Conservation (phyloP, 2,329 filamentous ascomycete species). For the Grosmannia clavigera region DNA sequence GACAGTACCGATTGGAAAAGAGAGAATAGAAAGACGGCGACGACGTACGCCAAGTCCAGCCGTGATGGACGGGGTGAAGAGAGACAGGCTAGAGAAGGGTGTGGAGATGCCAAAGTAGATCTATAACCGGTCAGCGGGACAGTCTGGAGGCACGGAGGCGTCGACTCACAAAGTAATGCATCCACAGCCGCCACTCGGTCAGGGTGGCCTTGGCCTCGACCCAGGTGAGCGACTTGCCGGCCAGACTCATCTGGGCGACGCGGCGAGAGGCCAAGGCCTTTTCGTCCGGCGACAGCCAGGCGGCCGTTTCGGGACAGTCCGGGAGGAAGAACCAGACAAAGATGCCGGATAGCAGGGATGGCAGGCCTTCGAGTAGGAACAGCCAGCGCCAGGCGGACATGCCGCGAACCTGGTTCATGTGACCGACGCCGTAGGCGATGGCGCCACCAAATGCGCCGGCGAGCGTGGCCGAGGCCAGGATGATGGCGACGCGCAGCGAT, state of each 20-base stretch:
- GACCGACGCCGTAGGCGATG: conserved; percentile 59
- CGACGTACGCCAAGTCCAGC: conserved; percentile 16
- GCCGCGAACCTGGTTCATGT: conserved; percentile 52
- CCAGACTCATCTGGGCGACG: conserved; percentile 31
- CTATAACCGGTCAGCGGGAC: conserved; percentile 12
- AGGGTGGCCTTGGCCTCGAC: conserved; percentile 57
- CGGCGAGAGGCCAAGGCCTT: conserved; percentile 38
- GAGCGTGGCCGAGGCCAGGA: conserved; percentile 57
- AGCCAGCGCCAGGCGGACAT: conserved; percentile 62
- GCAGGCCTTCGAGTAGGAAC: conserved; percentile 35
- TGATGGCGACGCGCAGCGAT: conserved; percentile 57
- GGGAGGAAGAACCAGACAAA: conserved; percentile 49
- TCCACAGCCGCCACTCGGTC: conserved; percentile 55
- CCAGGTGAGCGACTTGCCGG: conserved; percentile 50
- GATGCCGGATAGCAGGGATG: conserved; percentile 40
- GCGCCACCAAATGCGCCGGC: conserved; percentile 58
- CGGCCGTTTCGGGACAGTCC: conserved; percentile 52
- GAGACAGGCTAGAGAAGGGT: conserved; percentile 22
- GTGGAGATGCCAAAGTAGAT: conserved; percentile 16
- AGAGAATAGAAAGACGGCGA: background rate
- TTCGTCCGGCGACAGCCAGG: conserved; percentile 49
- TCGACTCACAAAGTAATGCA: conserved; percentile 38
- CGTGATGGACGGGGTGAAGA: conserved; percentile 48
- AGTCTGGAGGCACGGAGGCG: conserved; percentile 9
- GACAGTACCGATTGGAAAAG: background rate